A percentile compares a stretch with the other conserved stretches of the same genome.
These are phyloP conservation scores for Aspergillus conjunctus DNA, from an alignment of 495 filamentous ascomycete species.

Conservation along the genomic window DNA sequence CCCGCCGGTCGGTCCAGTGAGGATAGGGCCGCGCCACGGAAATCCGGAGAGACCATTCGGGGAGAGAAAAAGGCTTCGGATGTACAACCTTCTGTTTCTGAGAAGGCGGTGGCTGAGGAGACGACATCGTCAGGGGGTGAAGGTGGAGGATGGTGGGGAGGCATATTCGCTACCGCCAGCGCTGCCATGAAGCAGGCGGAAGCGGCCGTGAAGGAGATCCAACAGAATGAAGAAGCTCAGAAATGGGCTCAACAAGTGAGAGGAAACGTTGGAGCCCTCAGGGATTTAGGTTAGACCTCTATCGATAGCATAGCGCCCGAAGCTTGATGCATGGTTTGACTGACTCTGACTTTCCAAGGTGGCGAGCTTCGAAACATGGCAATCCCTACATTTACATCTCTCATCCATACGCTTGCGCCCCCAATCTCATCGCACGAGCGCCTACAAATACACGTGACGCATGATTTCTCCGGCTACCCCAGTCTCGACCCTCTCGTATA, in stretches of 20 bases:
- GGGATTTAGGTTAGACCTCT: slow-evolving; percentile 70
- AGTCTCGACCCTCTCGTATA: slow-evolving; percentile 93
- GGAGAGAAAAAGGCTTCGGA: slow-evolving; percentile 55
- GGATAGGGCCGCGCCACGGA: slow-evolving; percentile 62
- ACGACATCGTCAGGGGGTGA: slow-evolving; percentile 36
- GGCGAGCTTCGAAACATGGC: slow-evolving; percentile 87
- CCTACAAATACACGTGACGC: slow-evolving; percentile 96
- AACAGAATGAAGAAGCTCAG: slow-evolving; percentile 94
- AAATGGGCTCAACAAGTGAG: slow-evolving; percentile 94
- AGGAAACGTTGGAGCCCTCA: slow-evolving; percentile 83
- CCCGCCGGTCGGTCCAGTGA: slow-evolving; percentile 59
- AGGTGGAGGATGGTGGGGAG: slow-evolving; percentile 90
- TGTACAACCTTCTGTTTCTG: slow-evolving; percentile 39
- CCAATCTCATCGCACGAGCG: slow-evolving; percentile 98
- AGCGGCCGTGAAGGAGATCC: slow-evolving; percentile 89
- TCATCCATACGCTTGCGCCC: slow-evolving; percentile 91
- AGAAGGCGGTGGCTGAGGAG: slow-evolving; percentile 32
- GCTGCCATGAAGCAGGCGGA: slow-evolving; percentile 95
- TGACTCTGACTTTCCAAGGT: slow-evolving; percentile 54
- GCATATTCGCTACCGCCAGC: slow-evolving; percentile 65
- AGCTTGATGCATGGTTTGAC: background rate
- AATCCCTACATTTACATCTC: slow-evolving; percentile 90
- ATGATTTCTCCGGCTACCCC: slow-evolving; percentile 92
- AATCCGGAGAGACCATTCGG: slow-evolving; percentile 72
- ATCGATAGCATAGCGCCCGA: background rate